A percentile compares a stretch with the other conserved stretches of the same genome.
Conservation (phyloP, 768 basidiomycete genomes). For the Mycena leptocephala region DNA sequence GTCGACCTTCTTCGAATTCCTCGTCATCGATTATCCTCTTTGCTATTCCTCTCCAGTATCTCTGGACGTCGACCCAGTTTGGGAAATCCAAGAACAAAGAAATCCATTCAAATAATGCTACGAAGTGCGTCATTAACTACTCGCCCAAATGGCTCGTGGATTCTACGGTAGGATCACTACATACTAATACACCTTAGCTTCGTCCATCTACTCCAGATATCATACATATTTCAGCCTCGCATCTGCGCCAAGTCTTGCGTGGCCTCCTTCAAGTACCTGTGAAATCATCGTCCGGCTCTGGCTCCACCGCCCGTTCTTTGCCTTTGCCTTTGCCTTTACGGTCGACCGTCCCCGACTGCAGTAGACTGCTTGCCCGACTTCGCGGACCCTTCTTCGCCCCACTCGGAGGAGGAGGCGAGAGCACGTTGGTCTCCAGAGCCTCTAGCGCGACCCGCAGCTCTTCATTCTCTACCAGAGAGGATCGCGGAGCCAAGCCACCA, state of each 20-base stretch:
- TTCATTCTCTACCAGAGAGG: conserved; percentile 9
- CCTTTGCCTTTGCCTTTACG: conserved; percentile 36
- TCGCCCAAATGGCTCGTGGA: conserved; percentile 15
- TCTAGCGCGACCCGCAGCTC: conserved; percentile 9
- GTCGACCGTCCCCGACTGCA: conserved; percentile 18
- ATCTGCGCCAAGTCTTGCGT: conserved; percentile 22
- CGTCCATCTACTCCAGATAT: background rate
- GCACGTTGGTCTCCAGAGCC: background rate
- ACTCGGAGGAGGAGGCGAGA: background rate
- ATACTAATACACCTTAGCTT: background rate
- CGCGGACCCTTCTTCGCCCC: conserved; percentile 15
- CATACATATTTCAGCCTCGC: background rate
- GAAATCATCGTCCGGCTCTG: conserved; percentile 22
- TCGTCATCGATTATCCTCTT: background rate
- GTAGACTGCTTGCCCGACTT: conserved; percentile 21
- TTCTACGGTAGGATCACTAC: background rate
- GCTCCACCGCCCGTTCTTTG: conserved; percentile 20
- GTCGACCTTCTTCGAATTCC: background rate
- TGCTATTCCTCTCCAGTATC: background rate
- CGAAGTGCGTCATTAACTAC: conserved; percentile 21
- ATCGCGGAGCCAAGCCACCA: background rate
- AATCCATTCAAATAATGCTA: background rate
- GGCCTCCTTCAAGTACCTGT: conserved; percentile 29
- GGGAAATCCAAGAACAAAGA: background rate
- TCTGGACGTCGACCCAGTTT: background rate